phyloP scores from a whole-genome alignment of 2,329 filamentous ascomycete species.

The Xylariaceae sp. region DNA sequence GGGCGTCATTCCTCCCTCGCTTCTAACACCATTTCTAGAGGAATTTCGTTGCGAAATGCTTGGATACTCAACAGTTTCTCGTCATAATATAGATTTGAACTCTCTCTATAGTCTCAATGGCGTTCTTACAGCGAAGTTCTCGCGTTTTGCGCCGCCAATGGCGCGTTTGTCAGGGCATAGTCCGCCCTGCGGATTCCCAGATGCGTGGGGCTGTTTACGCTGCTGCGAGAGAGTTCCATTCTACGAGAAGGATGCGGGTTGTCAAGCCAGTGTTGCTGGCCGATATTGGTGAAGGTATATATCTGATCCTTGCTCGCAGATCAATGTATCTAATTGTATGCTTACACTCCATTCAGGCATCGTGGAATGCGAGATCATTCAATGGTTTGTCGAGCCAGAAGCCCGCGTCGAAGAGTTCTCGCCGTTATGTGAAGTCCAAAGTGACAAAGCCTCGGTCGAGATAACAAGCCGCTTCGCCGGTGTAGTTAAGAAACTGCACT shows the following conservation, averaged over 20 bases:
- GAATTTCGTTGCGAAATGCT: conserved; percentile 7
- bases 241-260: conserved; percentile 45
- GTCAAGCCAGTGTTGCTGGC: conserved; percentile 79
- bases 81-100: not conserved
- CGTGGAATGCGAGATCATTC: conserved; percentile 96
- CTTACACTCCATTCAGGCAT: conserved; percentile 61
- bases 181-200: conserved; percentile 32
- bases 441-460: conserved; percentile 86
- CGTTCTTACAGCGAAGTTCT: conserved; percentile 54
- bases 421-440: conserved; percentile 95
- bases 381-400: conserved; percentile 98
- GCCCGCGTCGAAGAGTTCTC: conserved; percentile 97
- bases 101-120: not conserved
- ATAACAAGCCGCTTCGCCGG: conserved; percentile 96
- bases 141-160: conserved; percentile 49
- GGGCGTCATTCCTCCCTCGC: conserved; percentile 5
- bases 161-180: conserved; percentile 40
- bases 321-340: conserved; percentile 7
- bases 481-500: conserved; percentile 93
- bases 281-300: conserved; percentile 78
- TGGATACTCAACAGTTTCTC: not conserved
- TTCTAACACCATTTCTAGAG: conserved; percentile 5
- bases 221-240: conserved; percentile 46
- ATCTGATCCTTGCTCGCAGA: not conserved
- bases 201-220: conserved; percentile 24